Base-by-base conservation (phyloP, 306 rosid genomes). In the Prunus mira region DNA sequence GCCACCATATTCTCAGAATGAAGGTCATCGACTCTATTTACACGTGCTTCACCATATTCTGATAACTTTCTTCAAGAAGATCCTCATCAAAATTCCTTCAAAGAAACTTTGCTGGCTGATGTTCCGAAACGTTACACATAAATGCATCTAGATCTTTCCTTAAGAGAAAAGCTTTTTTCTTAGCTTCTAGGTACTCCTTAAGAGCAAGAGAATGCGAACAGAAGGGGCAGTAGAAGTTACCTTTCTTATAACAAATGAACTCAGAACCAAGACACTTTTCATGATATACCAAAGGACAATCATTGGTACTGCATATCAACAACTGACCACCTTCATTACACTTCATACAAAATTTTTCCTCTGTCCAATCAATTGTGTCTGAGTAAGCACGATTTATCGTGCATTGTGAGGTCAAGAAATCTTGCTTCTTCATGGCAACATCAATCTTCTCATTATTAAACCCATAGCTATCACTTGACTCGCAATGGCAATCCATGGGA, bases 271-370 rank as follows among this genome's bases (percentile, higher is more conserved):
- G 51, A 67, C 97, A 90, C 74, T 58, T 80, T 84, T 86, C 86
- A 82, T 91, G 98, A 85, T 85, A 78, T 81, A 73, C 84, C 79
- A 89, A 28, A 62, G 87, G 85, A 84, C 96, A 94, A 78, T 84
- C 76, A 49, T 84, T 78, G 27, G 79, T 78, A 78, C 62, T 76
- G 77, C 97, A 94, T 67, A 69, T 79, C 82, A 90, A 78, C 78
- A 89, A 83, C 30, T 82, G 86, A 60, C 92, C 87, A 28, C 79
- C 90, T 85, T 79, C 81, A 81, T 87, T 85, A 67, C 97, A 91
- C 83, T 80, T 91, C 84, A 82, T 60, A 82, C 98, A 91, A 66
- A 79, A 74, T 57, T 80, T 78, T 51, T 74, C 67, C 64, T 67
- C 83, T 2, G 64, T 65, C 65, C 64, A 67, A 47, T 83, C 83